phyloP scores from a whole-genome alignment of 2,329 filamentous ascomycete species.

The Fusarium austroafricanum region DNA sequence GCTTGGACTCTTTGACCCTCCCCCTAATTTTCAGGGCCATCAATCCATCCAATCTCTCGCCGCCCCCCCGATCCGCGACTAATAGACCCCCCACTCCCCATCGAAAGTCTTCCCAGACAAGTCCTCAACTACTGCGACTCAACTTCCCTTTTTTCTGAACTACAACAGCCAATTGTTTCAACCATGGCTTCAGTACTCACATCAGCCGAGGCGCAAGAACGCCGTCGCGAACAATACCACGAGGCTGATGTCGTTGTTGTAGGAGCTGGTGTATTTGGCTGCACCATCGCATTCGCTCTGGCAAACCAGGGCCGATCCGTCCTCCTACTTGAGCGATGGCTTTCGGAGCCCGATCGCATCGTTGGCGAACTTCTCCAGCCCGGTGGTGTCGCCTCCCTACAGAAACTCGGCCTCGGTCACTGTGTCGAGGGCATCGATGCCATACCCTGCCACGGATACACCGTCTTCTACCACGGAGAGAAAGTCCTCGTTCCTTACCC shows the following conservation, averaged over 20 bases:
- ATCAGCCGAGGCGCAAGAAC: slow-evolving; percentile 55
- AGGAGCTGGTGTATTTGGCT: slow-evolving; percentile 90
- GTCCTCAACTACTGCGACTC: slow-evolving; percentile 6
- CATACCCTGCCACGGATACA: slow-evolving; percentile 84
- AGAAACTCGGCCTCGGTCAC: slow-evolving; percentile 81
- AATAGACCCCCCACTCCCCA: slow-evolving; percentile 34
- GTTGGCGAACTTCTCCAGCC: slow-evolving; percentile 96
- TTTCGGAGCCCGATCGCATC: slow-evolving; percentile 95
- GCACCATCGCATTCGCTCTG: slow-evolving; percentile 84
- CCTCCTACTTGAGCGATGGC: slow-evolving; percentile 85
- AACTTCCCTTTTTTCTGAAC: not conserved
- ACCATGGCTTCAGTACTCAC: slow-evolving; percentile 50
- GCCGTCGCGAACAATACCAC: slow-evolving; percentile 66
- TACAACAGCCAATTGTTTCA: slow-evolving; percentile 37
- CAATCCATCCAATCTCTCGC: slow-evolving; percentile 41
- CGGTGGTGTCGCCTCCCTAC: slow-evolving; percentile 84
- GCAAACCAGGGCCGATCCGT: slow-evolving; percentile 92
- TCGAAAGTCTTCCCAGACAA: slow-evolving; percentile 32
- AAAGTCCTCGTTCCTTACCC: slow-evolving; percentile 85
- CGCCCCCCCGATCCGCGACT: slow-evolving; percentile 32
- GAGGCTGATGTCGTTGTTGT: slow-evolving; percentile 89
- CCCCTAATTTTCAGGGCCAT: slow-evolving; percentile 24
- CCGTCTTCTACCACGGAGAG: slow-evolving; percentile 83
- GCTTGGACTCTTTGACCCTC: slow-evolving; percentile 1
- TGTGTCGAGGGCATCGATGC: slow-evolving; percentile 92